phyloP scores from a whole-genome alignment of 1,139 yeast species.

The Groenewaldozyma sp. region DNA sequence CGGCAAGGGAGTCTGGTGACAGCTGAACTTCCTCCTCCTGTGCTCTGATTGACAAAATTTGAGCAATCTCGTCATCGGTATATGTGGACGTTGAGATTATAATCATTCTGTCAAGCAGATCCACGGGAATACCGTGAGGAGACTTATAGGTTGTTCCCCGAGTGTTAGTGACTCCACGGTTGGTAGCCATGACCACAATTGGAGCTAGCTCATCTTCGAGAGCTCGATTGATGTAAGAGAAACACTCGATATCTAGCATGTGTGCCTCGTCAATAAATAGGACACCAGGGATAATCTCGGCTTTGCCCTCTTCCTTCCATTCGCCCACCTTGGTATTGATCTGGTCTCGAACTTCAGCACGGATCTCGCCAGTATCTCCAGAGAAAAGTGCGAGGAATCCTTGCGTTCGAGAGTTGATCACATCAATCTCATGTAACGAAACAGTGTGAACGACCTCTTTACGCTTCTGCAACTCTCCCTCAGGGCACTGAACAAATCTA shows the following conservation, averaged over 20 bases:
- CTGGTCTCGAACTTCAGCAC: constrained; percentile 94
- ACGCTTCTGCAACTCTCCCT: constrained; percentile 94
- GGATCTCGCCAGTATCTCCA: constrained; percentile 96
- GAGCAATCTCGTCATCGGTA: constrained; percentile 70
- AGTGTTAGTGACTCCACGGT: constrained; percentile 85
- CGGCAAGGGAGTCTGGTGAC: constrained; percentile 71
- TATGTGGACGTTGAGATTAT: constrained; percentile 81
- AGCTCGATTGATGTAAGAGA: constrained; percentile 91
- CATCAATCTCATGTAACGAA: constrained; percentile 94
- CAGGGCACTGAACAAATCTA: constrained; percentile 96
- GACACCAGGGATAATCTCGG: constrained; percentile 96
- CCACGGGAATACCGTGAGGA: constrained; percentile 95
- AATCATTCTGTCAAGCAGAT: constrained; percentile 85
- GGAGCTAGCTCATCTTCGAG: constrained; percentile 96
- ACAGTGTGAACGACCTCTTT: constrained; percentile 95
- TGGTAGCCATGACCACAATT: constrained; percentile 96
- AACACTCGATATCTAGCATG: constrained; percentile 94
- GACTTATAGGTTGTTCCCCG: constrained; percentile 91
- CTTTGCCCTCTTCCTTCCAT: constrained; percentile 99
- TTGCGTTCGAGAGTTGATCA: constrained; percentile 94
- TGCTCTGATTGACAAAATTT: constrained; percentile 85
- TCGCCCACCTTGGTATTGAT: constrained; percentile 95
- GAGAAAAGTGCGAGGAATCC: constrained; percentile 93
- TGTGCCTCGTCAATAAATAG: constrained; percentile 95
- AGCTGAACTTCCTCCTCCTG: constrained; percentile 93